phyloP scores from a whole-genome alignment of 2,329 filamentous ascomycete genomes.

The Amylocarpus encephaloides region DNA sequence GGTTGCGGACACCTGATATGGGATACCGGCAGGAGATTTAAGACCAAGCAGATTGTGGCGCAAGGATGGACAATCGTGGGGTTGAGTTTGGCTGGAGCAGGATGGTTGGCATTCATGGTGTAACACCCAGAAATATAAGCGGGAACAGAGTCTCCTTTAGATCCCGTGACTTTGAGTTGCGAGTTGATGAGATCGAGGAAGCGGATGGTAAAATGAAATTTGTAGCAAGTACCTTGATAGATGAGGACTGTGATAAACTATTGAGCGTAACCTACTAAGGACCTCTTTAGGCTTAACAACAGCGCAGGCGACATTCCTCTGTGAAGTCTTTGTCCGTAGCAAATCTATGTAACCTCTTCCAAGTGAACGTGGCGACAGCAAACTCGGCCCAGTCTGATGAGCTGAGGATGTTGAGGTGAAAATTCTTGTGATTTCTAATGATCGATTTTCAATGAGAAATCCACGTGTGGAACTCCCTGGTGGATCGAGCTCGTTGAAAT shows the following conservation, averaged over 20 bases:
- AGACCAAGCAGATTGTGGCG: neutral
- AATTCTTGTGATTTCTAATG: constrained; percentile 26
- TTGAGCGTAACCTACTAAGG: too few species aligned
- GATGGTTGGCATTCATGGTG: neutral
- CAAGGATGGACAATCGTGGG: neutral
- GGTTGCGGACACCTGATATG: neutral
- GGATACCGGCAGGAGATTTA: neutral
- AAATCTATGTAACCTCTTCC: neutral
- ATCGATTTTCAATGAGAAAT: constrained; percentile 90
- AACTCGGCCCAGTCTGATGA: neutral
- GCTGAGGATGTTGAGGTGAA: neutral
- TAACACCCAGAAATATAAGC: neutral
- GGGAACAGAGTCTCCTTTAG: too few species aligned
- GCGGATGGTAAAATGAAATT: too few species aligned
- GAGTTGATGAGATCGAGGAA: too few species aligned
- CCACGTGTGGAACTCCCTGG: constrained; percentile 87
- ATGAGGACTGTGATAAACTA: too few species aligned
- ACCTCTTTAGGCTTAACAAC: too few species aligned
- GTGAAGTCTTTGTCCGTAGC: too few species aligned
- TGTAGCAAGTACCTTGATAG: too few species aligned
- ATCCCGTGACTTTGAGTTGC: too few species aligned
- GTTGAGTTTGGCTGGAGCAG: neutral
- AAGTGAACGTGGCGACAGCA: neutral
- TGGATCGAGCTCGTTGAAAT: constrained; percentile 96
- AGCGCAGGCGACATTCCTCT: too few species aligned